These are phyloP conservation scores for Pichia sp. DNA, from an alignment of 1,139 yeast genomes.

Conservation along the genomic window DNA sequence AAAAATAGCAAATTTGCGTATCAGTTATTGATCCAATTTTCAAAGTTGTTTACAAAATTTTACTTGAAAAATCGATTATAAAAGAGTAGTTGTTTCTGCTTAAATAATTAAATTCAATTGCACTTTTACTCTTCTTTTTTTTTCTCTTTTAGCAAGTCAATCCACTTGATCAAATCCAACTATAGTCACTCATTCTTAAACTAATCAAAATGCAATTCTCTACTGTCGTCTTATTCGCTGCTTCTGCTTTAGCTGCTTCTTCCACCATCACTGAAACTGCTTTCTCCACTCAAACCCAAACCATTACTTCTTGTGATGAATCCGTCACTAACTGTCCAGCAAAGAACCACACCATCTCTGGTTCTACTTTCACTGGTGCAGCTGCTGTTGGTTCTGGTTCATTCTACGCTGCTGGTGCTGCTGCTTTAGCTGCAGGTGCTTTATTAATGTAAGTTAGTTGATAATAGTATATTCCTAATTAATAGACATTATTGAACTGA, in stretches of 20 bases:
- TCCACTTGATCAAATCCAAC: constrained; percentile 11
- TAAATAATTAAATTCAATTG: no score
- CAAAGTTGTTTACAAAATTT: no score
- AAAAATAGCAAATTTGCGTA: no score
- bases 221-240: constrained; percentile 17
- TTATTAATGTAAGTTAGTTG: constrained; percentile 18
- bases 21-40: no score
- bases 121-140: neutral
- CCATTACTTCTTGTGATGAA: constrained; percentile 21
- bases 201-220: constrained; percentile 21
- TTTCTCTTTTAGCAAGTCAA: neutral
- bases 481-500: neutral
- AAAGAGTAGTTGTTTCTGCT: neutral
- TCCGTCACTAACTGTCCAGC: constrained; percentile 19
- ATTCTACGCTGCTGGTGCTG: constrained; percentile 25
- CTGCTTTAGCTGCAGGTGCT: constrained; percentile 26
- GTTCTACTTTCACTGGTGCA: constrained; percentile 20
- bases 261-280: constrained; percentile 13
- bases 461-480: neutral
- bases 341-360: constrained; percentile 9
- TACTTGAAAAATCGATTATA: no score
- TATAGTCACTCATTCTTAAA: constrained; percentile 16
- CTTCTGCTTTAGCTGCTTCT: constrained; percentile 20
- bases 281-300: constrained; percentile 17
- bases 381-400: constrained; percentile 20